phyloP scores from a whole-genome alignment of 139 green algal species.

The Ettlia oleoabundans region DNA sequence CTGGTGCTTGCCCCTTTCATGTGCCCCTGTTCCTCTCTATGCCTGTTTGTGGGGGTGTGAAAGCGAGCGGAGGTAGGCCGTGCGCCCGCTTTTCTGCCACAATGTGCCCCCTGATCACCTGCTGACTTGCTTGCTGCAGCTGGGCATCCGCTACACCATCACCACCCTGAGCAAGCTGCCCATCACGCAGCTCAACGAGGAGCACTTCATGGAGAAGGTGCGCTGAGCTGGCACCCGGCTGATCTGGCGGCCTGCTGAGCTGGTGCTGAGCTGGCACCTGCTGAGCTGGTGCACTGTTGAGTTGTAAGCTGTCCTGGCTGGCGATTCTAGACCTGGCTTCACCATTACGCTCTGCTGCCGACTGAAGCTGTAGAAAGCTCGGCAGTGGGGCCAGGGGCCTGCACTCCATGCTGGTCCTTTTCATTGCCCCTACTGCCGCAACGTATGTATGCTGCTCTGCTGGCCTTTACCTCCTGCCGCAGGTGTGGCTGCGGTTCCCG shows the following conservation, averaged over 20 bases:
- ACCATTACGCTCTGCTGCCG: too few species aligned
- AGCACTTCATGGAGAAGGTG: slow-evolving; percentile 46
- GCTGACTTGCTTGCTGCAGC: slow-evolving; percentile 58
- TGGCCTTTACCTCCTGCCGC: background rate
- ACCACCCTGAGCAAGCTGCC: slow-evolving; percentile 43
- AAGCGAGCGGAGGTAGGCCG: too few species aligned
- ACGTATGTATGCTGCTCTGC: too few species aligned
- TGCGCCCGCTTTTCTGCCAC: background rate
- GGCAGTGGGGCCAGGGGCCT: too few species aligned
- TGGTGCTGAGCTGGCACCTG: background rate
- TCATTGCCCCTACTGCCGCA: background rate
- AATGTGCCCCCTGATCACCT: background rate
- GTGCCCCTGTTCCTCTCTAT: too few species aligned
- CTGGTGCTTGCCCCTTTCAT: too few species aligned
- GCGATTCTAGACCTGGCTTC: too few species aligned
- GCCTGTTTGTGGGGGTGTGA: too few species aligned
- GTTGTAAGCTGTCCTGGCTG: too few species aligned
- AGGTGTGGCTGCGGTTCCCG: slow-evolving; percentile 69
- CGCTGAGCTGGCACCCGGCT: background rate
- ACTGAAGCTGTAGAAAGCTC: too few species aligned
- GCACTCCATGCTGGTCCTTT: too few species aligned
- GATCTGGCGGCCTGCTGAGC: background rate
- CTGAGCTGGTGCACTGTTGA: too few species aligned
- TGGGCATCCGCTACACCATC: slow-evolving; percentile 76
- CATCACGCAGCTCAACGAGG: slow-evolving; percentile 36